Percentiles rank a stretch among this genome's conserved stretches.
phyloP scores from a whole-genome alignment of 805 yeast genomes.

The Yarrowia deformans region DNA sequence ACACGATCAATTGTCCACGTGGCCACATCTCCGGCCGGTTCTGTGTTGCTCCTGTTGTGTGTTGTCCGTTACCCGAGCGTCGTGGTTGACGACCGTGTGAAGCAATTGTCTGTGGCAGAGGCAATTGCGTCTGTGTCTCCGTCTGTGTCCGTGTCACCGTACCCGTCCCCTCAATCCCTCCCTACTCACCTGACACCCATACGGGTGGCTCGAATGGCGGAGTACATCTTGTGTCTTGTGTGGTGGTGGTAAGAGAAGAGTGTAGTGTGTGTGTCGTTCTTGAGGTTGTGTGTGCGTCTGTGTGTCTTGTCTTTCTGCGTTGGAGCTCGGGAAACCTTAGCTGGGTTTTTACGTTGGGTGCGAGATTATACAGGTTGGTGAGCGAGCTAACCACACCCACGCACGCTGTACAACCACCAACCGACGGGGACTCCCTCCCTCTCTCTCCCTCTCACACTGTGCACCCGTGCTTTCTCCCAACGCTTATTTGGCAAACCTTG shows the following conservation, averaged over 20 bases:
- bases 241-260: background rate
- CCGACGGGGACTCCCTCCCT: background rate
- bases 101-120: background rate
- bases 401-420: background rate
- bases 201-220: conserved; percentile 40
- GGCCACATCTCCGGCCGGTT: background rate
- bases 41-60: background rate
- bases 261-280: conserved; percentile 5
- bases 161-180: too few species aligned
- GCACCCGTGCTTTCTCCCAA: conserved; percentile 18
- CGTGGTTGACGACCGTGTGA: background rate
- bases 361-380: conserved; percentile 7
- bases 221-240: conserved; percentile 29
- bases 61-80: too few species aligned
- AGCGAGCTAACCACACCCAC: background rate
- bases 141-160: background rate
- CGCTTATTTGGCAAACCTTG: conserved; percentile 28
- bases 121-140: background rate
- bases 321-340: conserved; percentile 14
- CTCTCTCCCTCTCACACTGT: background rate
- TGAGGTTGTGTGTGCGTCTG: background rate
- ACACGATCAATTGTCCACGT: background rate
- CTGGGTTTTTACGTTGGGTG: conserved; percentile 22
- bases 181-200: conserved; percentile 37
- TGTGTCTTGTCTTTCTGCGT: background rate